Base-by-base conservation (phyloP, 2,329 filamentous ascomycete genomes). In the Harringtonia lauricola region DNA sequence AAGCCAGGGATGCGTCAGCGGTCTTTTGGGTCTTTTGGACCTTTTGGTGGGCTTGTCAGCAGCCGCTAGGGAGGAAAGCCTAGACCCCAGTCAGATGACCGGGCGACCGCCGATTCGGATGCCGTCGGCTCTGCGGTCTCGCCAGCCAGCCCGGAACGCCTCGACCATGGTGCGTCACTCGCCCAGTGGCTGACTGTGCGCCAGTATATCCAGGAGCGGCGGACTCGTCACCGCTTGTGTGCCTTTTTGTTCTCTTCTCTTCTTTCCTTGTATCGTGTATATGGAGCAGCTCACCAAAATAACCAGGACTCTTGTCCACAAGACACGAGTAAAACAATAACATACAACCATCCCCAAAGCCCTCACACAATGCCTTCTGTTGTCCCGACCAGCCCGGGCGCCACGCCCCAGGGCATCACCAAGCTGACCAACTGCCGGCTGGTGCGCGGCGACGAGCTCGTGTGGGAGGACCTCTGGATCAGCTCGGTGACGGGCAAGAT, bases 381-480 rank as follows among this genome's bases (percentile, higher is more conserved):
- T 47, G 46, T 45, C 54, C 57, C 36, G 14, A 2, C 33, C 45
- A 65, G 69, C n/a, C 46, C 62, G 59, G 58, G 51, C 48, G 35
- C 52, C 51, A 41, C 62, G 22, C 37, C 26, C 62, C 39, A 70
- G 50, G 71, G 72, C 55, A 81, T 95, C 58, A 88, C 84, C 57
- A 92, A 90, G 60, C 84, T 94, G 60, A 92, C 86, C 56, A 94
- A 94, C 65, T 94, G 88, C 59, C 79, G 83, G 41, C 67, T 94
- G 22, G 70, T 90, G 47, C 79, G 77, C 55, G 78, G 76, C 52
- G 72, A 81, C 51, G 57, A 69, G 18, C 70, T 95, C 22, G 72
- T 94, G 36, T 63, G 77, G 36, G 79, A 84, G 50, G 89, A 95
- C 57, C 73, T 95, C n/a, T 95, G 87, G 87, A 79, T 95, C 48